Conservation (phyloP, 1,139 yeast species). For the Yamadazyma atmosphaerica region DNA sequence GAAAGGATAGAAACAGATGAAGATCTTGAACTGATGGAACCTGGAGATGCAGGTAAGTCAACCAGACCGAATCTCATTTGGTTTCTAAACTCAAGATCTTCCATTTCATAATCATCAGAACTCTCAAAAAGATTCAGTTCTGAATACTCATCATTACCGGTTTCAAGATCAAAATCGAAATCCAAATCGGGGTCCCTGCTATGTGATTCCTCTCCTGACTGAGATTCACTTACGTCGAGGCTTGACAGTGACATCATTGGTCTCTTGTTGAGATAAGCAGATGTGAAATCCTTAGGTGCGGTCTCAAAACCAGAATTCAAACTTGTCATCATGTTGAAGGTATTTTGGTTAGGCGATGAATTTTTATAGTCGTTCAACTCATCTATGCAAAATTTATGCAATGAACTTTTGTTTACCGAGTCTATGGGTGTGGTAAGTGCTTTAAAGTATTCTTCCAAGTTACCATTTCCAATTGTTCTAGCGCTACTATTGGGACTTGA, state of each 20-base stretch:
- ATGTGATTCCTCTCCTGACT: not conserved
- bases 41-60: not conserved
- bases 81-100: not conserved
- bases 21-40: not conserved
- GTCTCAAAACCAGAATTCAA: not conserved
- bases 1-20: not conserved
- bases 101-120: not conserved
- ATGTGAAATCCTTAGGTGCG: not conserved
- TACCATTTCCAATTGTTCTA: not conserved
- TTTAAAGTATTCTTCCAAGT: constrained; percentile 2
- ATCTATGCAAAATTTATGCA: constrained; percentile 3
- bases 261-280: not conserved
- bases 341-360: constrained; percentile 4
- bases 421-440: not conserved
- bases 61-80: not conserved
- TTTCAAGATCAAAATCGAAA: not conserved
- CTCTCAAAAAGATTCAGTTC: constrained; percentile 1
- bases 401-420: constrained; percentile 13
- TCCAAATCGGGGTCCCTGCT: not conserved
- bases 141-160: not conserved
- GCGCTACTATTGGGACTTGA: not conserved
- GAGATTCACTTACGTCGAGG: not conserved
- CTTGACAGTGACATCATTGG: not conserved
- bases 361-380: constrained; percentile 6
- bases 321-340: constrained; percentile 2